Conservation (phyloP, 306 rosid species). For the Fragaria nilgerrensis region DNA sequence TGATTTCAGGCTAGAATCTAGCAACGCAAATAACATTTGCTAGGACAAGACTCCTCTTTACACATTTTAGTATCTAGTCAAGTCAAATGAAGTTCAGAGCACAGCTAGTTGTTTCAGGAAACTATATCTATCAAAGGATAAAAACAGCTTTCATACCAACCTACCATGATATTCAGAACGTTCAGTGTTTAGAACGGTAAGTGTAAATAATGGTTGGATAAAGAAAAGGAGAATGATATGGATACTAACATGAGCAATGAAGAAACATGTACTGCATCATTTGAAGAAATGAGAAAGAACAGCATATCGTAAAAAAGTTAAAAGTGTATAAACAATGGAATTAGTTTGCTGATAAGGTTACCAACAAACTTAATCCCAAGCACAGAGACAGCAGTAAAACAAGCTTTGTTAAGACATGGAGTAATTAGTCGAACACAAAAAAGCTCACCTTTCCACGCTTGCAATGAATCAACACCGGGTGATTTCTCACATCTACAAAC, state of each 20-base stretch:
- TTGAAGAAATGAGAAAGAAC: background rate
- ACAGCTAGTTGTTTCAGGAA: background rate
- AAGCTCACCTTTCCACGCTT: slow-evolving; percentile 59
- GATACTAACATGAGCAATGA: background rate
- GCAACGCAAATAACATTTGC: background rate
- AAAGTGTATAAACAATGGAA: background rate
- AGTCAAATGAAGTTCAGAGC: background rate
- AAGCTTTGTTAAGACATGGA: background rate
- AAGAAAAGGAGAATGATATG: background rate
- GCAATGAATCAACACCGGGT: slow-evolving; percentile 66
- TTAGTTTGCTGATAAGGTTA: background rate
- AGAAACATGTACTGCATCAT: background rate
- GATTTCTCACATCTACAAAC: slow-evolving; percentile 57
- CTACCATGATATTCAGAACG: background rate
- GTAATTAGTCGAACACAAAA: background rate
- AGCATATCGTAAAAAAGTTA: background rate
- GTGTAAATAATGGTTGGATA: background rate
- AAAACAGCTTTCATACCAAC: background rate
- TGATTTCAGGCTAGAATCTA: background rate
- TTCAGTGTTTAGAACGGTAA: background rate
- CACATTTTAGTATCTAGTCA: background rate
- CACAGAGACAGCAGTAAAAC: background rate
- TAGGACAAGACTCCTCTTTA: background rate
- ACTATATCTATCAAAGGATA: background rate
- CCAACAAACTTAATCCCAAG: background rate